A percentile compares a stretch with the other conserved stretches of the same genome.
phyloP scores from a whole-genome alignment of 257 asterid species.

The Orobanche coerulescens region DNA sequence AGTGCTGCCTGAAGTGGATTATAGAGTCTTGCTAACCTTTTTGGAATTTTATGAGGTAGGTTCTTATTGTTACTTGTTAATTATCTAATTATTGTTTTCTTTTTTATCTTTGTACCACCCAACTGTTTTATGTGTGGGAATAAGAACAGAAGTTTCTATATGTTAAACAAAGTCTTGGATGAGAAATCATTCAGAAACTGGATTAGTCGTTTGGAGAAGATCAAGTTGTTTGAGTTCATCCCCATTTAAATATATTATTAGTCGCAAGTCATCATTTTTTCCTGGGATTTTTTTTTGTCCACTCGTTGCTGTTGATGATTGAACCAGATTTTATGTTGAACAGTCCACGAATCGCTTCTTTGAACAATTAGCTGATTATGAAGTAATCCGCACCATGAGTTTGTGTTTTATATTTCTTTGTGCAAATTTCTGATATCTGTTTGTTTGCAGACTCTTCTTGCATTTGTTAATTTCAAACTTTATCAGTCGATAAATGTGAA shows the following conservation, averaged over 20 bases:
- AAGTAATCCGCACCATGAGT: neutral
- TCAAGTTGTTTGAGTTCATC: neutral
- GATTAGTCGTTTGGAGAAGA: neutral
- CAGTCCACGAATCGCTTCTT: neutral
- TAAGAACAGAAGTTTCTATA: neutral
- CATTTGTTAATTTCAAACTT: constrained; percentile 61
- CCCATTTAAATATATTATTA: neutral
- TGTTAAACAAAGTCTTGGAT: neutral
- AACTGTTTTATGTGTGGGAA: neutral
- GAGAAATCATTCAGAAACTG: neutral
- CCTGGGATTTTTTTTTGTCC: neutral
- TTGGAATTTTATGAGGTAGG: constrained; percentile 86
- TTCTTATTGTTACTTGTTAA: neutral
- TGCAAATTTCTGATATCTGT: constrained; percentile 10
- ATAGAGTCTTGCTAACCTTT: constrained; percentile 76
- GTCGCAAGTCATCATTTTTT: neutral
- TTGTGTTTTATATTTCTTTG: constrained; percentile 2
- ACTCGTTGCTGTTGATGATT: neutral
- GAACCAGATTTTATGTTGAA: neutral
- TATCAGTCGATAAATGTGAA: constrained; percentile 66
- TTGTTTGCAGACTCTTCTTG: constrained; percentile 74
- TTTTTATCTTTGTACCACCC: neutral
- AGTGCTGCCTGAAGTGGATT: constrained; percentile 94
- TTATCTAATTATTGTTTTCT: neutral
- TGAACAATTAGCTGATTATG: constrained; percentile 2